phyloP scores from a whole-genome alignment of 2,329 filamentous ascomycete genomes.

The Alternaria arborescens region DNA sequence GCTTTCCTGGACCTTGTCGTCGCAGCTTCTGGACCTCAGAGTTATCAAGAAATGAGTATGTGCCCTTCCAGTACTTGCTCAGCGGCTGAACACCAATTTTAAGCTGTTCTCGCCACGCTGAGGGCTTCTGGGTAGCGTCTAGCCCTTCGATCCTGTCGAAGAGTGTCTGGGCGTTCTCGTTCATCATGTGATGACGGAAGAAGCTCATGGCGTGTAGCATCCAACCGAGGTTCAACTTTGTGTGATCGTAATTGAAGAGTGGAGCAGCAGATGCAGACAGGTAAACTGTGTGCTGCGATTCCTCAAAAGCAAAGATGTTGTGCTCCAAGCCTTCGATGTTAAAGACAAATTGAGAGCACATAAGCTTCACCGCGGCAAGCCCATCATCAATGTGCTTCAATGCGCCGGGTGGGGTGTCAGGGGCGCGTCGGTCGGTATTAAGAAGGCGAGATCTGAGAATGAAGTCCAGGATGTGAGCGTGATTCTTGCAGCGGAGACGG shows the following conservation, averaged over 20 bases:
- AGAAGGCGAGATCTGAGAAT: constrained; percentile 39
- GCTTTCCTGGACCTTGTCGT: constrained; percentile 28
- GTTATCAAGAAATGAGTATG: constrained; percentile 54
- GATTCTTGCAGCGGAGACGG: constrained; percentile 46
- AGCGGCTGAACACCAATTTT: constrained; percentile 47
- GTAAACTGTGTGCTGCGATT: constrained; percentile 59
- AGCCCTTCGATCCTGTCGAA: constrained; percentile 49
- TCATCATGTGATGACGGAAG: constrained; percentile 61
- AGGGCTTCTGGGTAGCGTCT: constrained; percentile 49
- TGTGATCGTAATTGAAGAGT: constrained; percentile 47
- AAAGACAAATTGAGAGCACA: constrained; percentile 46
- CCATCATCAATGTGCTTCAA: constrained; percentile 15
- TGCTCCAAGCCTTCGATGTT: constrained; percentile 20
- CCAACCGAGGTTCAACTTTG: constrained; percentile 57
- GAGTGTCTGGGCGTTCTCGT: constrained; percentile 49
- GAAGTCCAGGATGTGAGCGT: constrained; percentile 43
- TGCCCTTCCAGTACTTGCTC: constrained; percentile 60
- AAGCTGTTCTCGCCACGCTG: constrained; percentile 54
- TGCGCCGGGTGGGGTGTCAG: constrained; percentile 11
- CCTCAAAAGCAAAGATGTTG: constrained; percentile 51
- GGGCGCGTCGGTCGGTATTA: constrained; percentile 34
- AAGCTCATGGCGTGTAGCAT: constrained; percentile 61
- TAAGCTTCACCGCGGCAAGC: constrained; percentile 44
- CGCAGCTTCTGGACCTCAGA: constrained; percentile 28
- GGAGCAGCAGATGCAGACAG: constrained; percentile 41